phyloP scores from a whole-genome alignment of 805 yeast genomes.

The Candida dendrica region DNA sequence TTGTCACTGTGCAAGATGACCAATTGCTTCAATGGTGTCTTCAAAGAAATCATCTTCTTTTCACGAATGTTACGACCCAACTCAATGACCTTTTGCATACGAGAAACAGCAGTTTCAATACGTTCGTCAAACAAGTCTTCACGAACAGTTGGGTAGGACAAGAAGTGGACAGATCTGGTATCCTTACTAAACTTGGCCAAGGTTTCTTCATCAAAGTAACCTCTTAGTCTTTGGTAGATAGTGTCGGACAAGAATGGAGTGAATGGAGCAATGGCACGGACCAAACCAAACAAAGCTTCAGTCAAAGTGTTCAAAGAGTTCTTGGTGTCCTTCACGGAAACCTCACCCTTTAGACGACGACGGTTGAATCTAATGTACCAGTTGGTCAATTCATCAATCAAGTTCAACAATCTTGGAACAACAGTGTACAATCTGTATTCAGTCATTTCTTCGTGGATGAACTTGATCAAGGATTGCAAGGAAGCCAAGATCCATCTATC shows the following conservation, averaged over 20 bases:
- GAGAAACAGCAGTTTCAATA: slow-evolving; percentile 80
- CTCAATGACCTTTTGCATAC: slow-evolving; percentile 97
- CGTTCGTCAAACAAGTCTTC: slow-evolving; percentile 72
- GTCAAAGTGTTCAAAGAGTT: slow-evolving; percentile 86
- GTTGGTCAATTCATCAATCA: slow-evolving; percentile 92
- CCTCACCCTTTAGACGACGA: slow-evolving; percentile 94
- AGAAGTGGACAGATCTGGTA: slow-evolving; percentile 84
- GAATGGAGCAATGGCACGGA: slow-evolving; percentile 97
- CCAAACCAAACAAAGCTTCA: slow-evolving; percentile 82
- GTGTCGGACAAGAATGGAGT: slow-evolving; percentile 93
- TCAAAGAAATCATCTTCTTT: slow-evolving; percentile 86
- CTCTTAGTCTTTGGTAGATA: slow-evolving; percentile 71
- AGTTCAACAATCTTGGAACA: slow-evolving; percentile 81
- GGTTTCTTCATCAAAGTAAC: slow-evolving; percentile 51
- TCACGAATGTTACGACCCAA: slow-evolving; percentile 96
- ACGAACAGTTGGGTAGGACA: slow-evolving; percentile 81
- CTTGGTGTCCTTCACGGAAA: slow-evolving; percentile 75
- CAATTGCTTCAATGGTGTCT: slow-evolving; percentile 87
- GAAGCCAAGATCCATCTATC: slow-evolving; percentile 97
- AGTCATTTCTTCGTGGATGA: slow-evolving; percentile 83
- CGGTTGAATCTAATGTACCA: slow-evolving; percentile 99
- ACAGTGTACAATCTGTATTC: slow-evolving; percentile 91
- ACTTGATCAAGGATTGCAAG: slow-evolving; percentile 83
- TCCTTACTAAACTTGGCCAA: slow-evolving; percentile 49
- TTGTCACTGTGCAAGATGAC: slow-evolving; percentile 79